Conservation (phyloP, 2,329 filamentous ascomycete species). For the Thelonectria rubi region DNA sequence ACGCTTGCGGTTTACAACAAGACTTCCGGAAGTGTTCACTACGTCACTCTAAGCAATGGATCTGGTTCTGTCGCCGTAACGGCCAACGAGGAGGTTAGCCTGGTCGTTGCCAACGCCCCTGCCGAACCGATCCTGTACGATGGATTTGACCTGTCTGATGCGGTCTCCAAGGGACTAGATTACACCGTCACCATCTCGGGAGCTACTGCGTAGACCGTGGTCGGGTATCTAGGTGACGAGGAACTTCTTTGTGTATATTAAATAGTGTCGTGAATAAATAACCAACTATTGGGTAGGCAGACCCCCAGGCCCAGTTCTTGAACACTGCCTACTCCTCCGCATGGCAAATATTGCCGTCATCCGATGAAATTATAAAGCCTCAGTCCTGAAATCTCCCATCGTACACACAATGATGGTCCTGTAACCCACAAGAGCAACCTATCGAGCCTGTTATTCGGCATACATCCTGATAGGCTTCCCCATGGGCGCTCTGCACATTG, state of each 20-base stretch:
- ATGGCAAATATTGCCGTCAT: not conserved
- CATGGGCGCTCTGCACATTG: conserved; percentile 19
- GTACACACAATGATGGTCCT: not conserved
- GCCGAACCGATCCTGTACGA: conserved; percentile 54
- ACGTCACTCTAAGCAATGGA: conserved; percentile 48
- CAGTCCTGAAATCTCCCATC: not conserved
- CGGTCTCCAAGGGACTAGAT: conserved; percentile 50
- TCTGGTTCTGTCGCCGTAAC: conserved; percentile 47
- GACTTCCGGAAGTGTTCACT: conserved; percentile 42
- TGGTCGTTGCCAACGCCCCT: conserved; percentile 61
- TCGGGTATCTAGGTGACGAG: not conserved
- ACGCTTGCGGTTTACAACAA: conserved; percentile 51
- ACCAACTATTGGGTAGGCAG: not conserved
- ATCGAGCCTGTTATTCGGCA: not conserved
- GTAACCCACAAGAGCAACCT: not conserved
- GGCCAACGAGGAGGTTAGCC: conserved; percentile 53
- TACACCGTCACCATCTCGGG: conserved; percentile 50
- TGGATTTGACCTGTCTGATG: conserved; percentile 50
- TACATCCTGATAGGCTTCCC: conserved; percentile 10
- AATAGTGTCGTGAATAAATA: not conserved
- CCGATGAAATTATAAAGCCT: too few species aligned
- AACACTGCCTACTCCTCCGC: not conserved
- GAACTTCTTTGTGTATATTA: not conserved
- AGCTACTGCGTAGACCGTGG: conserved; percentile 33
- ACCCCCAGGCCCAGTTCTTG: not conserved